phyloP scores from a whole-genome alignment of 345 rosid species.

The Eucalyptus microcorys region DNA sequence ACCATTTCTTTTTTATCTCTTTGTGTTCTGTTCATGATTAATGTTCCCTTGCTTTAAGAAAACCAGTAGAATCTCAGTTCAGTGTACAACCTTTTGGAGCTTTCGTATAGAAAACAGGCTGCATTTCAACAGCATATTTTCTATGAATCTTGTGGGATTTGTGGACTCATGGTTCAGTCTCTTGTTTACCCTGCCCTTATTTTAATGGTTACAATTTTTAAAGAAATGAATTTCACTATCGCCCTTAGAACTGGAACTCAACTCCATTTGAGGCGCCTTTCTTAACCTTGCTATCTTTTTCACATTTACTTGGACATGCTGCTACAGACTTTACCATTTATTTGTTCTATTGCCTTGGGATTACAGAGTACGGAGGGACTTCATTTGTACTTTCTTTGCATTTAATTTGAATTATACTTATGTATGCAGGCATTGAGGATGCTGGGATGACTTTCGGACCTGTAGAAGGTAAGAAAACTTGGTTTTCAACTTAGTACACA shows the following conservation, averaged over 20 bases:
- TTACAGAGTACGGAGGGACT: neutral
- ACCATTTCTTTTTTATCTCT: neutral
- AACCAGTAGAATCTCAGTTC: neutral
- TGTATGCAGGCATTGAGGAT: conserved; percentile 80
- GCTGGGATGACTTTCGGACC: conserved; percentile 80
- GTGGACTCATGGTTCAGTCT: neutral
- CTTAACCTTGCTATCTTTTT: neutral
- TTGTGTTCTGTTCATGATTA: neutral
- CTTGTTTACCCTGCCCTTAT: neutral
- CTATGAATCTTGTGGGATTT: neutral
- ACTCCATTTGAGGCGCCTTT: neutral
- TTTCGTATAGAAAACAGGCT: neutral
- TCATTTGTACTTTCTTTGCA: neutral
- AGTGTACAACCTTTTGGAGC: neutral
- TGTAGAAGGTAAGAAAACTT: conserved; percentile 58
- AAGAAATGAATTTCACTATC: neutral
- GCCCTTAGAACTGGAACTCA: neutral
- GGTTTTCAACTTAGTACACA: neutral
- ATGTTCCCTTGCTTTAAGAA: neutral
- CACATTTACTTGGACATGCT: neutral
- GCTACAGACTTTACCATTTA: neutral
- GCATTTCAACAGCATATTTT: neutral
- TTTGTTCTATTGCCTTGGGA: neutral
- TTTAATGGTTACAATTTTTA: neutral
- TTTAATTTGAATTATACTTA: neutral